Evolutionary conservation across 1,139 yeast species (phyloP).

Genomic region (Hyphopichia pseudoburtonii): DNA sequence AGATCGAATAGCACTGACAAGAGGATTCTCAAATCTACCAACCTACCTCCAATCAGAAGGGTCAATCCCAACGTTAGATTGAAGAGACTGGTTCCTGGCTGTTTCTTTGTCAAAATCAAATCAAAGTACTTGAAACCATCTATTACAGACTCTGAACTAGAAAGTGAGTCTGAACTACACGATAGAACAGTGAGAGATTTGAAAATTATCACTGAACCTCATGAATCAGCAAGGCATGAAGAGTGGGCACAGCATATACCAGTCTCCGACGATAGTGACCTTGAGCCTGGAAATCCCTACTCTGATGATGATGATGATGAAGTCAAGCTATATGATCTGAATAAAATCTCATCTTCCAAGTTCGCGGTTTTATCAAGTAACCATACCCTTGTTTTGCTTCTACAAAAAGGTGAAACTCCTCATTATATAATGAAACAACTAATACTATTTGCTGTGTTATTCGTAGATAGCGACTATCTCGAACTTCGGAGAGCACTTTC

Average conservation of each 20-base stretch:
- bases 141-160: conserved; percentile 2
- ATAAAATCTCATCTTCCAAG: conserved; percentile 1
- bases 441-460: conserved; percentile 22
- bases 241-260: conserved; percentile 21
- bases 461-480: conserved; percentile 13
- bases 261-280: conserved; percentile 36
- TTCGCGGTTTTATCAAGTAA: conserved; percentile 7
- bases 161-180: conserved; percentile 3
- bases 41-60: not conserved
- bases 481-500: conserved; percentile 14
- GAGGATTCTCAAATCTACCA: not conserved
- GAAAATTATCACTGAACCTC: not conserved
- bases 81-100: not conserved
- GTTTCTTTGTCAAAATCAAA: conserved; percentile 1
- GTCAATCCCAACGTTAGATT: not conserved
- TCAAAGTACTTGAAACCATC: not conserved
- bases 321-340: conserved; percentile 7
- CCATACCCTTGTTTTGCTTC: conserved; percentile 14
- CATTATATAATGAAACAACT: conserved; percentile 25
- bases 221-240: not conserved
- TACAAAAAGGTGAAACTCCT: conserved; percentile 30
- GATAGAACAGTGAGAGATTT: not conserved
- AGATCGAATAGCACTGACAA: not conserved
- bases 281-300: conserved; percentile 15
- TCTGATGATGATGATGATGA: conserved; percentile 22